Base-by-base conservation (phyloP, 805 yeast species). In the Cyberlindnera veronae region DNA sequence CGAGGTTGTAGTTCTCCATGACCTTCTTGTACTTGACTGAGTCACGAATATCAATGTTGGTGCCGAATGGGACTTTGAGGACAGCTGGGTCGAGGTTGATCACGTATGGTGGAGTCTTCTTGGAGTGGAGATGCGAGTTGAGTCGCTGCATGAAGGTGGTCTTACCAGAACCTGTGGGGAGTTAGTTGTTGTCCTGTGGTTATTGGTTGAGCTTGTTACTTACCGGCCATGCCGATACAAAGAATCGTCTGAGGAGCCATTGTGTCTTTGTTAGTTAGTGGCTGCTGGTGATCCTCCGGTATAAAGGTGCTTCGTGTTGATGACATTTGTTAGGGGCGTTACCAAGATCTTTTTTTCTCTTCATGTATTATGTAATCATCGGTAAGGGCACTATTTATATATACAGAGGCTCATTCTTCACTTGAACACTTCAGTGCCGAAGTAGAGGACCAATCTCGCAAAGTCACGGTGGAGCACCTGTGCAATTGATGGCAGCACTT, bases 21-120 rank as follows among this genome's bases (percentile, higher is more conserved):
- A 93, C 98, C 57, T 93, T 89, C 49, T 84, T 86, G 63, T 93
- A 93, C 60, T 93, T 91, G 45, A 93, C 87, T 1, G 97, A 86
- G 63, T 93, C 99, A 56, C 99, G 72, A 48, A 93, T 93, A 64
- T 93, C 99, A 46, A 93, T 89, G 59, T 93, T 89, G 30, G 95
- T 84, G 15, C 90, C 93, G 61, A 81, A 93, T 11, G 99, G 99
- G n/a, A 88, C 82, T 50, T 83, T 86, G 49, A 85, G 66, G 15
- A 93, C 98, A 1, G 99, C 99, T 2, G 99, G 99, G 67, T 93
- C 99, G 36, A 93, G 69, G 58, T 93, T 93, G 44, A 93, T 77
- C 20, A 91, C 95, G 63, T 93, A 93, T 10, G 99, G 98, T 16
- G 91, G 82, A 21, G 65, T 63, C 46, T 81, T 72, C 43, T 76